A percentile compares a stretch with the other conserved stretches of the same genome.
Conservation (phyloP, 2,329 filamentous ascomycete genomes). For the Talaromyces sp. region DNA sequence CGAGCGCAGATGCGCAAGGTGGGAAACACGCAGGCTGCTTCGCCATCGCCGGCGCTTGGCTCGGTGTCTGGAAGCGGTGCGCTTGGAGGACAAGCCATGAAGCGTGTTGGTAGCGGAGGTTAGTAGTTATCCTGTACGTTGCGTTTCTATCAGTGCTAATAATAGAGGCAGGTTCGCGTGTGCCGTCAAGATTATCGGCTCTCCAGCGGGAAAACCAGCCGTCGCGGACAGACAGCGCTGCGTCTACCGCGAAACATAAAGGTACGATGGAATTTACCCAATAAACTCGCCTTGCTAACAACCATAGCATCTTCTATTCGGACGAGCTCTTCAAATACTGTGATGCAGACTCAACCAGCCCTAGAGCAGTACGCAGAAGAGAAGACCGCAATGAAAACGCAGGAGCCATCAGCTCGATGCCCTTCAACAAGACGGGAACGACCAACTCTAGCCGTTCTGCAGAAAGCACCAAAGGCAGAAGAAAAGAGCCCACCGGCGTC, state of each 20-base stretch:
- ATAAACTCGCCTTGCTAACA: neutral
- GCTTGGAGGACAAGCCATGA: conserved; percentile 30
- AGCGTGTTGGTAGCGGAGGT: conserved; percentile 28
- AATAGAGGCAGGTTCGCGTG: conserved; percentile 29
- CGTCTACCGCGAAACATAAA: conserved; percentile 12
- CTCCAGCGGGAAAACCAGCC: conserved; percentile 27
- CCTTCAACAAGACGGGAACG: conserved; percentile 24
- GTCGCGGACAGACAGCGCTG: conserved; percentile 21
- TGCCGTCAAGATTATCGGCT: conserved; percentile 33
- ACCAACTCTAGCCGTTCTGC: conserved; percentile 14
- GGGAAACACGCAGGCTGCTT: conserved; percentile 36
- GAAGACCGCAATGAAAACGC: conserved; percentile 20
- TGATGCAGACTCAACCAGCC: conserved; percentile 22
- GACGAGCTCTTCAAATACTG: conserved; percentile 26
- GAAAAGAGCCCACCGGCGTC: conserved; percentile 30
- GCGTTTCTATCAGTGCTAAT: neutral
- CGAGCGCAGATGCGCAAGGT: conserved; percentile 78
- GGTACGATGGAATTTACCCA: conserved; percentile 4
- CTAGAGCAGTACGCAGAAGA: conserved; percentile 21
- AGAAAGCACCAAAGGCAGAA: conserved; percentile 26
- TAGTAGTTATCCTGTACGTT: neutral
- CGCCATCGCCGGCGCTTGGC: conserved; percentile 36
- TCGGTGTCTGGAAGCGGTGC: conserved; percentile 39
- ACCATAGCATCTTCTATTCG: conserved; percentile 12
- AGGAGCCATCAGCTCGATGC: conserved; percentile 16